These are phyloP conservation scores for Aspergillus candidus DNA, from an alignment of 2,329 filamentous ascomycete genomes.

Conservation along the genomic window DNA sequence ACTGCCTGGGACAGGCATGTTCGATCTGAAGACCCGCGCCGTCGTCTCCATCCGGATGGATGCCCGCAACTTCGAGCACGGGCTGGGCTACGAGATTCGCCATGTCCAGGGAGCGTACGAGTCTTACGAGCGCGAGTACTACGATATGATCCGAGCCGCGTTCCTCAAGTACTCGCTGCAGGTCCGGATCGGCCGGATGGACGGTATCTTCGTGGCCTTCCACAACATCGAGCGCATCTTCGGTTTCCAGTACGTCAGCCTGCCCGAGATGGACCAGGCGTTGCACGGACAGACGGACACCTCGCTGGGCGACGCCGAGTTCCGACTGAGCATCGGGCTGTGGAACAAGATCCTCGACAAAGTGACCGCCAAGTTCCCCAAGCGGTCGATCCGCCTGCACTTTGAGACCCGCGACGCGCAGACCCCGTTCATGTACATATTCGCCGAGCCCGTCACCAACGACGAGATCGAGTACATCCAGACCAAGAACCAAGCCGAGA, in stretches of 20 bases:
- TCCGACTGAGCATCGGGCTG: constrained; percentile 70
- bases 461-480: constrained; percentile 71
- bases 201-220: constrained; percentile 94
- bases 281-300: constrained; percentile 71
- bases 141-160: constrained; percentile 89
- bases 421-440: constrained; percentile 75
- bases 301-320: constrained; percentile 72
- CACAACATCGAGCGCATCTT: constrained; percentile 95
- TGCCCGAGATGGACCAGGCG: constrained; percentile 81
- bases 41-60: constrained; percentile 92
- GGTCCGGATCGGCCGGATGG: constrained; percentile 95
- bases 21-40: constrained; percentile 91
- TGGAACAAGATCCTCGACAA: constrained; percentile 73
- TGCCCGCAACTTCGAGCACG: constrained; percentile 61
- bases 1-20: constrained; percentile 85
- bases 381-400: constrained; percentile 67
- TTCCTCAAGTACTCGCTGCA: constrained; percentile 97
- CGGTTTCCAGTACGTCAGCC: constrained; percentile 88
- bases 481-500: constrained; percentile 54
- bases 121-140: constrained; percentile 93
- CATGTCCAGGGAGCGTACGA: constrained; percentile 70
- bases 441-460: constrained; percentile 75
- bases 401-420: constrained; percentile 65
- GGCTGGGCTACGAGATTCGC: constrained; percentile 81
- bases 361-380: constrained; percentile 68